Conservation (phyloP, 148 eudicot species). For the Gaultheria prostrata region DNA sequence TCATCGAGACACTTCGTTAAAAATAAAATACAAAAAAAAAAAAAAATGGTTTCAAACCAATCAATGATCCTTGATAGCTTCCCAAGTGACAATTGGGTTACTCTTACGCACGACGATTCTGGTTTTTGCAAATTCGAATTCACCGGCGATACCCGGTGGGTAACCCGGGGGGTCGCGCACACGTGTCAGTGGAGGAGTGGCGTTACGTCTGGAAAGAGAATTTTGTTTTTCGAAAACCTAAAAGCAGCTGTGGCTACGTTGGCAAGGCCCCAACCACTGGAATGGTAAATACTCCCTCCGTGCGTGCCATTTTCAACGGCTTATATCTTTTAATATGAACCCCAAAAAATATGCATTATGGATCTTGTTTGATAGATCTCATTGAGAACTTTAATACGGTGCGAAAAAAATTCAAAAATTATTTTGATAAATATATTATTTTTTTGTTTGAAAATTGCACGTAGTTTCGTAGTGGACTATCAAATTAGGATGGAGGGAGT, state of each 20-base stretch:
- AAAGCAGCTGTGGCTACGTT: constrained; percentile 17
- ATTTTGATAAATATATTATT: too few relatives aligned
- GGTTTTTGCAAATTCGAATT: neutral
- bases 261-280: constrained; percentile 23
- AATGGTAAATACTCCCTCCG: constrained; percentile 8
- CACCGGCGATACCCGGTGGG: neutral
- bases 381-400: too few relatives aligned
- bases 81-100: neutral
- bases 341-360: too few relatives aligned
- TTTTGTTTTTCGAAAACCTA: neutral
- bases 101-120: neutral
- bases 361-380: too few relatives aligned
- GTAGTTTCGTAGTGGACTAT: too few relatives aligned
- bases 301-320: too few relatives aligned
- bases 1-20: too few relatives aligned
- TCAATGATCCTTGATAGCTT: neutral
- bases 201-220: constrained; percentile 17
- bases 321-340: too few relatives aligned
- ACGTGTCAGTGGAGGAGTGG: constrained; percentile 23
- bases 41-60: neutral
- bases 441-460: too few relatives aligned
- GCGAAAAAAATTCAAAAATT: too few relatives aligned
- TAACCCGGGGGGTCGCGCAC: neutral
- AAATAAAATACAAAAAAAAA: too few relatives aligned
- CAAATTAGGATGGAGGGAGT: too few relatives aligned